Evolutionary conservation across 2,329 filamentous ascomycete species (phyloP).

Genomic region (Helotiales sp.): DNA sequence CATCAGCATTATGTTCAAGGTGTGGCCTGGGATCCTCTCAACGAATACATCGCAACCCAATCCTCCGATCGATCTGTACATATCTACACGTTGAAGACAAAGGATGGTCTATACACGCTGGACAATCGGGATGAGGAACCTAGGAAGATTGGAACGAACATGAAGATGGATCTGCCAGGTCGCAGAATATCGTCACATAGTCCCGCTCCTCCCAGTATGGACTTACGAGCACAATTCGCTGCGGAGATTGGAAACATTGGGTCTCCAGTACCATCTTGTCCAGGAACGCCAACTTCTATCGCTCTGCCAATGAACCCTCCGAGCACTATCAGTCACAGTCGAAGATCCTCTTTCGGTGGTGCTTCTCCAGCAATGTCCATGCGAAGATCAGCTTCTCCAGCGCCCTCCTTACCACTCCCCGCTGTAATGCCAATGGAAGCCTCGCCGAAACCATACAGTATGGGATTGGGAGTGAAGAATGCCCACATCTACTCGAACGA

Average conservation of each 20-base stretch:
- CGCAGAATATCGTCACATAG: slow-evolving; percentile 90
- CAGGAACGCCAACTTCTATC: slow-evolving; percentile 88
- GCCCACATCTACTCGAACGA: slow-evolving; percentile 94
- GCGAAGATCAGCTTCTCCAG: slow-evolving; percentile 87
- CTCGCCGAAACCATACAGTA: slow-evolving; percentile 72
- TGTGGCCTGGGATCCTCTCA: slow-evolving; percentile 96
- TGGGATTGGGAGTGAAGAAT: slow-evolving; percentile 73
- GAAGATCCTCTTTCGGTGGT: slow-evolving; percentile 89
- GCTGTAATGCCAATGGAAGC: slow-evolving; percentile 94
- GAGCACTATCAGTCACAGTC: slow-evolving; percentile 83
- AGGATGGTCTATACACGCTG: slow-evolving; percentile 92
- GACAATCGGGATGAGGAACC: slow-evolving; percentile 64
- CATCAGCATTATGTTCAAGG: slow-evolving; percentile 99
- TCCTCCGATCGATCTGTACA: slow-evolving; percentile 98
- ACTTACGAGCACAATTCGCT: slow-evolving; percentile 60
- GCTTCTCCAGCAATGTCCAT: slow-evolving; percentile 66
- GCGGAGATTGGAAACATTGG: slow-evolving; percentile 66
- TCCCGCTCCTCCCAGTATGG: slow-evolving; percentile 85
- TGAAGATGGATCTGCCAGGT: slow-evolving; percentile 87
- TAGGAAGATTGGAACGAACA: slow-evolving; percentile 77
- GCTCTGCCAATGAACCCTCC: slow-evolving; percentile 96
- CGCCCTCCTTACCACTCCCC: slow-evolving; percentile 89
- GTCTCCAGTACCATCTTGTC: slow-evolving; percentile 88
- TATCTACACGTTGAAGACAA: slow-evolving; percentile 94
- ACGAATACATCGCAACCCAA: slow-evolving; percentile 97